phyloP scores from a whole-genome alignment of 495 filamentous ascomycete genomes.

The Penicillium robsamsonii region DNA sequence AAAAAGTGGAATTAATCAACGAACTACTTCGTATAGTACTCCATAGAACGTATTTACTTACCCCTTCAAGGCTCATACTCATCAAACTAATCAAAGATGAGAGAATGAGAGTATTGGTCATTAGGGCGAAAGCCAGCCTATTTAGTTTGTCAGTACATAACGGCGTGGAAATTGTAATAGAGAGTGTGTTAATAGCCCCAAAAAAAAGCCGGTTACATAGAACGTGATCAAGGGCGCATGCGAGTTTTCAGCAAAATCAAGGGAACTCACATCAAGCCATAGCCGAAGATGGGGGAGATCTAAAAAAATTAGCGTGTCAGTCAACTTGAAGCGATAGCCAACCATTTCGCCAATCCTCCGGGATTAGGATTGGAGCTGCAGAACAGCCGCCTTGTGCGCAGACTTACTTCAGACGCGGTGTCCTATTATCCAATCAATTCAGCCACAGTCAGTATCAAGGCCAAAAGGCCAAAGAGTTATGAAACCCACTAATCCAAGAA shows the following conservation, averaged over 20 bases:
- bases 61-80: constrained; percentile 83
- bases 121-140: constrained; percentile 72
- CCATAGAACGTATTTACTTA: constrained; percentile 41
- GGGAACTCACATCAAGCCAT: constrained; percentile 42
- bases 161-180: constrained; percentile 25
- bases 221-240: constrained; percentile 43
- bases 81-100: constrained; percentile 89
- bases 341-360: constrained; percentile 39
- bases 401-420: constrained; percentile 49
- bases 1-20: constrained; percentile 4
- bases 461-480: constrained; percentile 8
- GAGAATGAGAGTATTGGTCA: constrained; percentile 89
- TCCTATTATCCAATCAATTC: constrained; percentile 51
- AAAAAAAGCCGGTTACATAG: constrained; percentile 7
- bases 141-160: neutral
- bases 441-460: constrained; percentile 41
- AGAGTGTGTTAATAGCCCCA: neutral
- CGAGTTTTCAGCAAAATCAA: constrained; percentile 16
- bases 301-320: constrained; percentile 40
- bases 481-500: constrained; percentile 73
- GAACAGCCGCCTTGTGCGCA: constrained; percentile 32
- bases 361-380: constrained; percentile 32
- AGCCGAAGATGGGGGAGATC: constrained; percentile 50
- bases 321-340: constrained; percentile 43
- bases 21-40: neutral